Conservation (phyloP, 257 asterid species). For the Salvia rosmarinus region DNA sequence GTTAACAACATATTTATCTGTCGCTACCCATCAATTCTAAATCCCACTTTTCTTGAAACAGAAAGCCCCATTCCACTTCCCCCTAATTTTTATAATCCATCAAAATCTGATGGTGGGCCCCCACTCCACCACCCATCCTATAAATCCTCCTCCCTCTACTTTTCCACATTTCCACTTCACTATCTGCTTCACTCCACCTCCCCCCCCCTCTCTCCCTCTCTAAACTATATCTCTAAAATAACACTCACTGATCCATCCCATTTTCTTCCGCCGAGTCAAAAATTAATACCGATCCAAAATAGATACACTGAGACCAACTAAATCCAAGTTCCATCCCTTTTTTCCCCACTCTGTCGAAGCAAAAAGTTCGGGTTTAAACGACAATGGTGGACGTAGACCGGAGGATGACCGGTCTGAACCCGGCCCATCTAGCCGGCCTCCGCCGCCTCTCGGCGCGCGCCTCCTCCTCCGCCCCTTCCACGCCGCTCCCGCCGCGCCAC, state of each 20-base stretch:
- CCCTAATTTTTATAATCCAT: constrained; percentile 1
- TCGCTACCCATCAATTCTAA: constrained; percentile 32
- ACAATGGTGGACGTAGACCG: constrained; percentile 98
- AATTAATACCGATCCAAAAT: neutral
- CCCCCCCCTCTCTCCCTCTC: constrained; percentile 31
- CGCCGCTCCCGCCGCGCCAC: constrained; percentile 83
- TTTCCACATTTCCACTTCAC: constrained; percentile 46
- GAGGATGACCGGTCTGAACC: constrained; percentile 88
- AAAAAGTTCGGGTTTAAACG: neutral
- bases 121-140: constrained; percentile 46
- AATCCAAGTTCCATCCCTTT: neutral
- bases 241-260: no score
- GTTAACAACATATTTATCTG: constrained; percentile 36
- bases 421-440: constrained; percentile 87
- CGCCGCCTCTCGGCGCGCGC: constrained; percentile 98
- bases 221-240: no score
- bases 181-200: constrained; percentile 40
- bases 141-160: constrained; percentile 41
- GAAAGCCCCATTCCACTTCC: neutral
- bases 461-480: constrained; percentile 69
- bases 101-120: constrained; percentile 53
- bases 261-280: neutral
- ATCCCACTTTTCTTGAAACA: constrained; percentile 20
- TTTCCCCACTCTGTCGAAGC: neutral
- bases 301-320: constrained; percentile 18